These are phyloP conservation scores for Globisporangium cystogenes DNA, from an alignment of 352 stramenopile species.

Conservation along the genomic window DNA sequence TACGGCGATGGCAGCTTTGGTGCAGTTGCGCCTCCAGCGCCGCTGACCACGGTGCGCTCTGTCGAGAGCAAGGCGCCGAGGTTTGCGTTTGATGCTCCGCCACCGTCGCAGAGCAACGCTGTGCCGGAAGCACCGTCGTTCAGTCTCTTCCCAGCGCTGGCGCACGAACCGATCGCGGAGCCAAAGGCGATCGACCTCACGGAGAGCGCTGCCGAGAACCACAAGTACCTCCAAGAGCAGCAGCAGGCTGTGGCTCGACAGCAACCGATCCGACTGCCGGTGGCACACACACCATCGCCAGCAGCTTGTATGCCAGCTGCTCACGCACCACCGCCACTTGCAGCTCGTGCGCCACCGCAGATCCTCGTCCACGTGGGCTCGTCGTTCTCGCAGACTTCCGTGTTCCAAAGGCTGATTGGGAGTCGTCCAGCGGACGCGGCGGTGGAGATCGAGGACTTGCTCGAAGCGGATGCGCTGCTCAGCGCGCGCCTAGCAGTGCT, in stretches of 20 bases:
- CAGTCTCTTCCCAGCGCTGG: constrained; percentile 11
- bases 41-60: background rate
- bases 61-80: background rate
- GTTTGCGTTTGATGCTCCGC: background rate
- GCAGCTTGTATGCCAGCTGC: background rate
- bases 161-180: background rate
- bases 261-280: background rate
- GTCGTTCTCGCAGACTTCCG: constrained; percentile 19
- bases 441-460: constrained; percentile 29
- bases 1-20: background rate
- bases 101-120: constrained; percentile 5
- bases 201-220: background rate
- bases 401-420: constrained; percentile 19
- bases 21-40: background rate
- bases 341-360: background rate
- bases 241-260: background rate
- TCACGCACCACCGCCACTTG: background rate
- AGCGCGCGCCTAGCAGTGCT: constrained; percentile 30
- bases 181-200: constrained; percentile 1
- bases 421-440: constrained; percentile 11
- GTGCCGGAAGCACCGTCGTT: constrained; percentile 17
- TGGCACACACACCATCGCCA: background rate
- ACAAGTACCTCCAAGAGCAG: no score
- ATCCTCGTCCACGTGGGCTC: constrained; percentile 25
- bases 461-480: constrained; percentile 44